These are phyloP conservation scores for Phaseolus coccineus DNA, from an alignment of 331 rosid species.

Conservation along the genomic window DNA sequence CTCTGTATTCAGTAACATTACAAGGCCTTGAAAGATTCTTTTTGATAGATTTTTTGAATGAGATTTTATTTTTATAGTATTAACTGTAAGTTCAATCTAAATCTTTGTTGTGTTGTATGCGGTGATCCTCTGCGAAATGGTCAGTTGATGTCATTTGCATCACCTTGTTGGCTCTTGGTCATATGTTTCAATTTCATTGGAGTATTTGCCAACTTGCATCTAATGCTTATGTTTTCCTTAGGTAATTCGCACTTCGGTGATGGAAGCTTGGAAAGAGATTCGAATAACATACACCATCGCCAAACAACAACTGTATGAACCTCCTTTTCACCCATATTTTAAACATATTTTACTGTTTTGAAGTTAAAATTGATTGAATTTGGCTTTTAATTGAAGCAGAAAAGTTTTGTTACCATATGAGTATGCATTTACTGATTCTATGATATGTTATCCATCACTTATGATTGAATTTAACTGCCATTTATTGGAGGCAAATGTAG, in stretches of 20 bases:
- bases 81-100: background rate
- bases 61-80: background rate
- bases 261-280: slow-evolving; percentile 67
- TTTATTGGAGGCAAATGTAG: slow-evolving; percentile 9
- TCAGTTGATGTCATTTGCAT: slow-evolving; percentile 4
- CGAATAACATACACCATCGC: slow-evolving; percentile 47
- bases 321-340: background rate
- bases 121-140: background rate
- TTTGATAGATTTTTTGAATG: background rate
- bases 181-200: slow-evolving; percentile 33
- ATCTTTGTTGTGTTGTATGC: slow-evolving; percentile 5
- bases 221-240: slow-evolving; percentile 43
- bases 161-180: slow-evolving; percentile 1
- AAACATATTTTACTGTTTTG: slow-evolving; percentile 11
- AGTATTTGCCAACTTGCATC: slow-evolving; percentile 12
- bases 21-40: background rate
- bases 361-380: slow-evolving; percentile 2
- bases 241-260: slow-evolving; percentile 61
- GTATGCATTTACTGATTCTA: slow-evolving; percentile 28
- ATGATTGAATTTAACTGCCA: slow-evolving; percentile 13
- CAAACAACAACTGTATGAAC: slow-evolving; percentile 57
- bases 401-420: slow-evolving; percentile 1
- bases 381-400: slow-evolving; percentile 24
- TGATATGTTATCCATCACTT: background rate
- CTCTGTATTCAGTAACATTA: background rate